Percentiles rank a stretch among this genome's conserved stretches.
These are phyloP conservation scores for Peronospora belbahrii DNA, from an alignment of 352 stramenopile genomes.

Conservation along the genomic window DNA sequence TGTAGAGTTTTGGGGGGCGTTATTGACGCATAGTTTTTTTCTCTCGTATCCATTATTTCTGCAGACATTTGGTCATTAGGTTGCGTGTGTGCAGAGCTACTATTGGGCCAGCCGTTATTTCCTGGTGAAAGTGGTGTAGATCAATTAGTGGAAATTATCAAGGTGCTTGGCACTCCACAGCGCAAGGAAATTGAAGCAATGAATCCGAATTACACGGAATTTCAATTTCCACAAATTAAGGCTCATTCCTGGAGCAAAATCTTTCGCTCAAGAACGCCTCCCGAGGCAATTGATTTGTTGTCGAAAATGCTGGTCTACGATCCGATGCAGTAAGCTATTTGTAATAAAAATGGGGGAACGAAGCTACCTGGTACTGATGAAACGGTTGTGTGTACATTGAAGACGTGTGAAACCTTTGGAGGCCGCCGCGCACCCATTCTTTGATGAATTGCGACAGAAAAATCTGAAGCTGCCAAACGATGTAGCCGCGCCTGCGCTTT, in stretches of 20 bases:
- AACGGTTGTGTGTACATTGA: not conserved
- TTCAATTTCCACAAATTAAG: constrained; percentile 99
- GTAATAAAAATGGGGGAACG: not conserved
- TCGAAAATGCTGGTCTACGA: constrained; percentile 96
- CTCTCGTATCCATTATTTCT: constrained; percentile 17
- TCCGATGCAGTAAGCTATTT: constrained; percentile 80
- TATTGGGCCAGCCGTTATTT: constrained; percentile 97
- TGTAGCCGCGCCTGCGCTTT: constrained; percentile 75
- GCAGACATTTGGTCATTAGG: constrained; percentile 93
- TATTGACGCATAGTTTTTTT: too few species aligned
- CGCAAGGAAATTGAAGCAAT: constrained; percentile 98
- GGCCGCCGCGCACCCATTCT: constrained; percentile 93
- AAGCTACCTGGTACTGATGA: constrained; percentile 1
- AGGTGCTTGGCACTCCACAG: constrained; percentile 97
- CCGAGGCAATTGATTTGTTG: constrained; percentile 96
- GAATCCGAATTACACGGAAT: constrained; percentile 99
- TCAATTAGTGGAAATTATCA: constrained; percentile 99
- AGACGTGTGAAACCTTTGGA: constrained; percentile 76
- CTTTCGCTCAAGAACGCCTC: constrained; percentile 91
- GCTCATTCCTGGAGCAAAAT: constrained; percentile 97
- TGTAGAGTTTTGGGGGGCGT: too few species aligned
- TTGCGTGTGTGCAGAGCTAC: constrained; percentile 97
- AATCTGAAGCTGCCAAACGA: constrained; percentile 81
- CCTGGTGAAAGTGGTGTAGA: constrained; percentile 97
- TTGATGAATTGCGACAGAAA: constrained; percentile 94